Evolutionary conservation across 352 stramenopile species (phyloP), one percentile per base, ranked within the genome.

Genomic region (Phytophthora litchii): DNA sequence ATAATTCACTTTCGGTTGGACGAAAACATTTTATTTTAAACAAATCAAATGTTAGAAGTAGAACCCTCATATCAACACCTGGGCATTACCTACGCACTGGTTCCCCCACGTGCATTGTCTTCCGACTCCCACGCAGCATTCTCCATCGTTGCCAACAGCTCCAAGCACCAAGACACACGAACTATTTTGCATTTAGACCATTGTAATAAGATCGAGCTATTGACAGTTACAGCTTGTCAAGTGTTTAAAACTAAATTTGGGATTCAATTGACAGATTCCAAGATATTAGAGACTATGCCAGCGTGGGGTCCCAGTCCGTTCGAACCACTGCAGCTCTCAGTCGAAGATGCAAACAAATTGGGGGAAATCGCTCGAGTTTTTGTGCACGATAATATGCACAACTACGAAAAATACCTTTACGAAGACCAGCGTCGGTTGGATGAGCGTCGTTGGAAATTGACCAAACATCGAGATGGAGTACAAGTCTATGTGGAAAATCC

Each of bases 291-390:
- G 20, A 61, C 52, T 3, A 66, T 70, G 55, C 43, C 56, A 4
- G 20, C 50, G 37, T 65, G 62, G 57, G 67, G 63, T 56, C 41
- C 60, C 4, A 76, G 55, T 63, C 67, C 67, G 37, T 76, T 76
- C 43, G 63, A 40, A 7, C 45, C 50, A 31, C 46, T 73, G 38
- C 57, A 60, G 37, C 55, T 76, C 8, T 70, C 57, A n/a, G 48
- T 64, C 9, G 62, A 64, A 1, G 54, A 76, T 42, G 67, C 54
- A 3, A 38, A 21, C 32, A 60, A 60, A 16, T 25, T 73, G 43
- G 59, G 56, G 21, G 58, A 76, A 20, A 68, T 72, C 35, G 67
- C 64, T n/a, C 48, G 67, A 16, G 50, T 67, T 19, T 72, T 76
- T 36, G 63, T 73, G 16, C 37, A 62, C 23, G 66, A 72, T 20